phyloP scores from a whole-genome alignment of 2,329 filamentous ascomycete species.

The Claviceps sp. region DNA sequence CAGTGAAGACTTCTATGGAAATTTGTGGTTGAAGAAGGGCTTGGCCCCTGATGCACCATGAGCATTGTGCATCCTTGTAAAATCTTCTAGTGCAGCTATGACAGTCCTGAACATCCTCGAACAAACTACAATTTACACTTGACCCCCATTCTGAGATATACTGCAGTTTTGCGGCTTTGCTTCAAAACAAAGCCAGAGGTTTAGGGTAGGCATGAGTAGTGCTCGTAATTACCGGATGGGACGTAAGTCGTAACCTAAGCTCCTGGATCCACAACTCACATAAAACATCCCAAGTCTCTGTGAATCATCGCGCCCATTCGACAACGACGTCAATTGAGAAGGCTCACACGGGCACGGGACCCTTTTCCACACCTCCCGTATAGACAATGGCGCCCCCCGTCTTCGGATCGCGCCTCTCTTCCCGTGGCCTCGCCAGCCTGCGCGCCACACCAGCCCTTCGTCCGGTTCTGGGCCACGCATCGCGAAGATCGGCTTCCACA shows the following conservation, averaged over 20 bases:
- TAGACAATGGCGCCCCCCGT: conserved; percentile 7
- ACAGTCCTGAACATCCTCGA: no score
- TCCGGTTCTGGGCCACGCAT: conserved; percentile 8
- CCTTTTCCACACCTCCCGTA: not conserved
- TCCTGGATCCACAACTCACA: not conserved
- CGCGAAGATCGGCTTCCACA: conserved; percentile 19
- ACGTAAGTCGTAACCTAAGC: no score
- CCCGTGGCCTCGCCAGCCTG: conserved; percentile 5
- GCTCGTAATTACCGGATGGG: no score
- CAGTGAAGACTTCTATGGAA: no score
- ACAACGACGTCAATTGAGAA: conserved; percentile 6
- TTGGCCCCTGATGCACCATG: no score
- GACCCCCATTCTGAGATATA: no score
- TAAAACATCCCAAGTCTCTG: not conserved
- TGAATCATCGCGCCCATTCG: not conserved
- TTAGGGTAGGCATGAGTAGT: no score
- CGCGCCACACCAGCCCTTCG: conserved; percentile 1
- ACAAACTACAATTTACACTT: no score
- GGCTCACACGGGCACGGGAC: conserved; percentile 6
- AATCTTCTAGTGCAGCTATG: no score
- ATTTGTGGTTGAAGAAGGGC: no score
- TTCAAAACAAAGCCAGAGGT: not conserved
- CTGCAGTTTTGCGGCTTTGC: no score
- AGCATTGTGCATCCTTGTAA: no score
- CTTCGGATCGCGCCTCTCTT: conserved; percentile 7